Percentiles rank a stretch among this genome's conserved stretches.
phyloP scores from a whole-genome alignment of 495 filamentous ascomycete genomes.

The Talaromyces proteolyticus region DNA sequence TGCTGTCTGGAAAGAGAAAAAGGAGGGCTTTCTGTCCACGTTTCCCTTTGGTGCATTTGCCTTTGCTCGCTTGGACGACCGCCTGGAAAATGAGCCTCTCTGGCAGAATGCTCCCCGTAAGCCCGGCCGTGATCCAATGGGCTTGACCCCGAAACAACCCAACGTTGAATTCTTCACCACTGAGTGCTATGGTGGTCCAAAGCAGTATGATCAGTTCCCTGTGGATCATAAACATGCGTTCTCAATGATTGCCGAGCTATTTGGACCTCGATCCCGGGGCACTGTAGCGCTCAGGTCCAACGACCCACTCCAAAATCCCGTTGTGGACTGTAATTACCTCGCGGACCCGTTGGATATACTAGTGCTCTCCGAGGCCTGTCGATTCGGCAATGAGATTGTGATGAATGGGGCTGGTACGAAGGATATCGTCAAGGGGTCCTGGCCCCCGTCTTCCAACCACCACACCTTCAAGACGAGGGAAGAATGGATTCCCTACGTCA shows the following conservation, averaged over 20 bases:
- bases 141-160: constrained; percentile 38
- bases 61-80: constrained; percentile 44
- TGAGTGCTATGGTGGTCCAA: constrained; percentile 47
- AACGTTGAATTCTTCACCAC: constrained; percentile 48
- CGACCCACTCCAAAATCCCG: constrained; percentile 31
- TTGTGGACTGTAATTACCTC: constrained; percentile 47
- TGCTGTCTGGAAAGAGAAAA: constrained; percentile 41
- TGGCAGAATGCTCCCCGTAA: constrained; percentile 34
- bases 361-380: constrained; percentile 42
- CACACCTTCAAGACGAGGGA: constrained; percentile 40
- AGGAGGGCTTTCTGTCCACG: constrained; percentile 41
- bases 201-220: constrained; percentile 42
- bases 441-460: constrained; percentile 39
- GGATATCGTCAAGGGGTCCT: constrained; percentile 50
- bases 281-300: constrained; percentile 26
- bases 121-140: constrained; percentile 48
- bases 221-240: constrained; percentile 35
- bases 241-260: constrained; percentile 33
- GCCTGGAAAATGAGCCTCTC: constrained; percentile 35
- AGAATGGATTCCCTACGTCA: constrained; percentile 42
- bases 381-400: constrained; percentile 48
- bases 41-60: constrained; percentile 51
- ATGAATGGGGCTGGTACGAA: constrained; percentile 45
- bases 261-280: constrained; percentile 35
- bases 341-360: constrained; percentile 40